Evolutionary conservation across 2,329 filamentous ascomycete species (phyloP), one percentile per base, ranked within the genome.

Genomic region (Ophiognomonia clavigignenti-juglandacearum): DNA sequence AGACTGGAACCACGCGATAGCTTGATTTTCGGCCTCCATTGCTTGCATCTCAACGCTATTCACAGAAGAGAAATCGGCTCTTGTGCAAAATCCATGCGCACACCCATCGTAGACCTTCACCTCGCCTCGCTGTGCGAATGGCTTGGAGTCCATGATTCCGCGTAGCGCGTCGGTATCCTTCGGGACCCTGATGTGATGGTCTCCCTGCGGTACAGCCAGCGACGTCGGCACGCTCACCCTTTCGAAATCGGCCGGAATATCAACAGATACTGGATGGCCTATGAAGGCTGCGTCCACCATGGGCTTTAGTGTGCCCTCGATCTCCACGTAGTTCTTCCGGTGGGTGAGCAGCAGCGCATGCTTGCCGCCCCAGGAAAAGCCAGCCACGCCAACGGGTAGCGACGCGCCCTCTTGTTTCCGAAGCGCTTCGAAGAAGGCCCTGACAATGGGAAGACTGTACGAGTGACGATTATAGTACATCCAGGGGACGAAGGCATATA

Each of bases 321-420:
- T 7, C 13, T 42, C n/a, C 27, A 47, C 47, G 26, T 45, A 50
- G 5, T 62, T 56, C 24, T 52, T 54, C 34, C 52, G 52, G 50
- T 69, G 66, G 10, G 70, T 65, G 4, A 83, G 68, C n/a, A 70
- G 58, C 8, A 78, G 58, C 3, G 69, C 63, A 53, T 81, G 72
- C 51, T 76, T 75, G 20, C 77, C 81, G 20, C 80, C 80, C 80
- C 80, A 84, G 66, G 78, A 83, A 64, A 80, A 83, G 1, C 80
- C 82, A 0, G 75, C 75, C 0, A 69, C 74, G 19, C 72, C 78
- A 38, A 83, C 61, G 14, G 62, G 60, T 6, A 65, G 56, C 18
- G 48, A 46, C 34, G 56, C 40, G 10, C 60, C 60, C 32, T 61
- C 58, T 23, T 63, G 60, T 32, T 61, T 55, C 32, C 62, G 69